These are phyloP conservation scores for Trichosanthes truncata DNA, from an alignment of 306 rosid genomes.

Conservation along the genomic window DNA sequence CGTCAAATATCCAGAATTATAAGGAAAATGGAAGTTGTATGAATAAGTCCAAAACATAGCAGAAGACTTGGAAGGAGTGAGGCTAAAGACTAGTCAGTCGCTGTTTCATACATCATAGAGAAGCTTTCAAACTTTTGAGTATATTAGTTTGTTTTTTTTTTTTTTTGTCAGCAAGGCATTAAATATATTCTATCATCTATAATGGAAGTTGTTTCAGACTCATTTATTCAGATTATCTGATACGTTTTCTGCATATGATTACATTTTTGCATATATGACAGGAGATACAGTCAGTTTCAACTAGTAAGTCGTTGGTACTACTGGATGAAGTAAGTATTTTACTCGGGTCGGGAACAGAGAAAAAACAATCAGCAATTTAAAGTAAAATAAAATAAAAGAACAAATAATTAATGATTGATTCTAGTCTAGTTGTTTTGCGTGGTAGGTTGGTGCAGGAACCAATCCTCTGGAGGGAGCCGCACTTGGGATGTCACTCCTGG, in stretches of 20 bases:
- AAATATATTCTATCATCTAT: neutral
- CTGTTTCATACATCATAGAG: neutral
- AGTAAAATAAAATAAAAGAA: neutral
- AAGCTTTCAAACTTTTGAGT: neutral
- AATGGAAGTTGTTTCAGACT: neutral
- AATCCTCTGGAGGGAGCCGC: conserved; percentile 99
- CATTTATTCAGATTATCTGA: neutral
- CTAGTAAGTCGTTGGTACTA: conserved; percentile 67
- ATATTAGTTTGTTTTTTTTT: neutral
- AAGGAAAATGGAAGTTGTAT: neutral
- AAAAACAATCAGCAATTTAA: conserved; percentile 3
- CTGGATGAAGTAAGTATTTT: conserved; percentile 67
- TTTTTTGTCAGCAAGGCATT: neutral
- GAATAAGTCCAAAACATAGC: neutral
- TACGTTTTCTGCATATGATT: conserved; percentile 1
- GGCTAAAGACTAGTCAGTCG: too few relatives aligned
- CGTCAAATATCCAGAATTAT: neutral
- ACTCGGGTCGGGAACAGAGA: neutral
- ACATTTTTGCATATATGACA: conserved; percentile 28
- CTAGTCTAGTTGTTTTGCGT: conserved; percentile 14
- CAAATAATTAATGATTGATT: neutral
- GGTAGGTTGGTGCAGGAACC: conserved; percentile 96
- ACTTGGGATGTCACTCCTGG: conserved; percentile 79
- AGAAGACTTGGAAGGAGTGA: neutral
- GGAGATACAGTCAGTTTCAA: conserved; percentile 66